These are phyloP conservation scores for Tephrocybe sp. DNA, from an alignment of 768 basidiomycete species.

Conservation along the genomic window DNA sequence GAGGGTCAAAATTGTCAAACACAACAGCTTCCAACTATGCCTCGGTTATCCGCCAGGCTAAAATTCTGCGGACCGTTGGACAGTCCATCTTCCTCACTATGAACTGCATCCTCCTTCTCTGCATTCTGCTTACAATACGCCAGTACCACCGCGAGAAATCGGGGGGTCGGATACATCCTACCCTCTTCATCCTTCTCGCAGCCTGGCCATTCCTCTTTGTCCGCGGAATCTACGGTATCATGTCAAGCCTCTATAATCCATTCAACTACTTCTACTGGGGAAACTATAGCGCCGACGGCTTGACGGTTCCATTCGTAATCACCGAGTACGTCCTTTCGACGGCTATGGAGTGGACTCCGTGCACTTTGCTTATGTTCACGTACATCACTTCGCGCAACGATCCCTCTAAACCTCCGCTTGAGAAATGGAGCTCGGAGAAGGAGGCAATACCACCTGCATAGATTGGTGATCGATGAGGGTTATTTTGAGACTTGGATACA, in stretches of 20 bases:
- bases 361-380: constrained; percentile 19
- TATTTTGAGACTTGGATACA: too few relatives aligned
- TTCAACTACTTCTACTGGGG: constrained; percentile 24
- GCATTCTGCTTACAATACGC: constrained; percentile 25
- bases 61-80: constrained; percentile 27
- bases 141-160: constrained; percentile 17
- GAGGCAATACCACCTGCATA: background rate
- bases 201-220: constrained; percentile 31
- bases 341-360: constrained; percentile 25
- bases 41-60: constrained; percentile 19
- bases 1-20: constrained; percentile 29
- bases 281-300: constrained; percentile 20
- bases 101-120: constrained; percentile 22
- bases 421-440: constrained; percentile 8
- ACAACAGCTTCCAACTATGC: constrained; percentile 12
- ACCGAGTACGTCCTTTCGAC: constrained; percentile 26
- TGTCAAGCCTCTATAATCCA: constrained; percentile 19
- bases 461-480: too few relatives aligned
- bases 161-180: constrained; percentile 22
- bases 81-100: constrained; percentile 31
- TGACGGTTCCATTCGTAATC: constrained; percentile 20
- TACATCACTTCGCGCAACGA: constrained; percentile 21
- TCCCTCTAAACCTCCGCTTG: constrained; percentile 13
- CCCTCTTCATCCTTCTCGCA: constrained; percentile 24
- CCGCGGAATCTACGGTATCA: constrained; percentile 30